Evolutionary conservation across 768 basidiomycete species (phyloP), one percentile per base, ranked within the genome.

Genomic region (Naganishia vishniacii): DNA sequence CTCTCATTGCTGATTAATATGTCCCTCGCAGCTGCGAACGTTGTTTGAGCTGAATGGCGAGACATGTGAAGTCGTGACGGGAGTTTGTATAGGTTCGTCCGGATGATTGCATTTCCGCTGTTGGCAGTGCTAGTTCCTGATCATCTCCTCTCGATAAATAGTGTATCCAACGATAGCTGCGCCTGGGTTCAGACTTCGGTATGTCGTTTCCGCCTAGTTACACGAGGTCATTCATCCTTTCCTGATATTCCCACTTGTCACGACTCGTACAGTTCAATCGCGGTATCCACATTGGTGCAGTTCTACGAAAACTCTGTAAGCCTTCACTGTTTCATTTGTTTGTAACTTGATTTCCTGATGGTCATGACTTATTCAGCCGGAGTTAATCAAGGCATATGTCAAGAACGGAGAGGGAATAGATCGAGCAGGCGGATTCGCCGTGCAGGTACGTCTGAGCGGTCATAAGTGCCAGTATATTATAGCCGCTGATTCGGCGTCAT

Each of bases 401-500:
- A 85, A 90, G 37, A 87, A 82, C 60, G 88, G 86, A 6, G 92
- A 95, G 78, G 92, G 92, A 0, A 73, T 85, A 44, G 88, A 91
- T 71, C 83, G 91, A 20, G 93, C 94, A 0, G 94, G 94, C 3
- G 94, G 94, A 0, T 98, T 97, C 74, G 91, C 91, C 1, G 85
- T 91, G 42, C 94, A 97, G 81, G 91, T 90, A 67, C 48, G 80
- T 70, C 6, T 51, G 32, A n/a, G 25, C 3, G 8, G 46, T 59
- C n/a, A 12, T 18, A 47, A n/a, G n/a, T n/a, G n/a, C n/a, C n/a
- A n/a, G n/a, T n/a, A n/a, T n/a, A n/a, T n/a, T n/a, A n/a, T n/a
- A n/a, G n/a, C n/a, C n/a, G n/a, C n/a, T n/a, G n/a, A n/a, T n/a
- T n/a, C n/a, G n/a, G n/a, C n/a, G n/a, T n/a, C n/a, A n/a, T n/a